Evolutionary conservation across 2,329 filamentous ascomycete genomes (phyloP), one percentile per base, ranked within the genome.

Genomic region (Venturiaceae sp.): DNA sequence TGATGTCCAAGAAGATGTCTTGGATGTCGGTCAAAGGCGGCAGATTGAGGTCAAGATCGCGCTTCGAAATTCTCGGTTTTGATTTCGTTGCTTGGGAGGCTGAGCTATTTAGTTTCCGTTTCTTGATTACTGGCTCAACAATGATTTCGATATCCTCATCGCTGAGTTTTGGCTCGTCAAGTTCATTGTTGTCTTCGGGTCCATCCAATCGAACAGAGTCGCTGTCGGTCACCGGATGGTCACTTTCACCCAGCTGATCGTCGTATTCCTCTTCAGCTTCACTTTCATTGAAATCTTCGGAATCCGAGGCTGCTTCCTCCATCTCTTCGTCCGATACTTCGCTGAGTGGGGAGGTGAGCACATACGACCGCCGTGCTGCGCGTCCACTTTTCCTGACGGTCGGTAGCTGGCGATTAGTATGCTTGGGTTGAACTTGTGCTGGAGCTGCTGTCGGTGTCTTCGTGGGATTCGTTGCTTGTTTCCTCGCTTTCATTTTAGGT

Each of bases 1-100:
- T 71, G 39, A 84, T 74, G 32, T 80, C 72, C 1, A 64, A 64
- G 58, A 85, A 80, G 9, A 82, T 81, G 1, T 77, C 74, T 3
- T 72, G 55, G 5, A 80, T 74, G 21, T 74, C 68, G 9, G 69
- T 70, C 0, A 82, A 62, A 3, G 80, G 80, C 5, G 78, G 77
- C 3, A 79, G 66, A 16, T 55, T 68, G 0, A 63, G 58, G 54
- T 76, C 67, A 3, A 73, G 64, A 0, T 62, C 65, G 44, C 44
- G 44, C 5, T 50, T 50, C 8, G 26, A 30, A 16, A 16, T n/a
- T 26, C 2, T 50, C 26, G 23, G 44, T 26, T 30, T 39, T 14
- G 14, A 28, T 50, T 5, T 11, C 28, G 26, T 21, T 46, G 41
- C 21, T 23, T 46, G 41, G 11, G 21, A 11, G 26, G 26, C 16